These are phyloP conservation scores for Lachancea sp. DNA, from an alignment of 805 yeast genomes.

Conservation along the genomic window DNA sequence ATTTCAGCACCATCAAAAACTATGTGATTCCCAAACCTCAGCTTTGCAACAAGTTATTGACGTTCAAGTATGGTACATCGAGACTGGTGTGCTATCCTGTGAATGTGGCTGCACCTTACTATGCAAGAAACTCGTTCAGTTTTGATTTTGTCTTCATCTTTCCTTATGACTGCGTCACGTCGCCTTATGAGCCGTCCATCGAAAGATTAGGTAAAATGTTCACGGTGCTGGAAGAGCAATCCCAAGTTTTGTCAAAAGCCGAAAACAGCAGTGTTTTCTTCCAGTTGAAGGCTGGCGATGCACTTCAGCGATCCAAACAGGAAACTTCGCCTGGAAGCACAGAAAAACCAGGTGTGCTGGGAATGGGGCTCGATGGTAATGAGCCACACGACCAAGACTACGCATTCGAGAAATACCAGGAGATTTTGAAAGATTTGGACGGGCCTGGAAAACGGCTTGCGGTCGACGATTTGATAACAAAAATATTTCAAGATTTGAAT, in stretches of 20 bases:
- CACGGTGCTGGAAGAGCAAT: constrained; percentile 84
- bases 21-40: constrained; percentile 92
- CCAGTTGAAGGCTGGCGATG: constrained; percentile 18
- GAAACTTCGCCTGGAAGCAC: not conserved
- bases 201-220: constrained; percentile 83
- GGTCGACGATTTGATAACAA: constrained; percentile 74
- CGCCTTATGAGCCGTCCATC: constrained; percentile 82
- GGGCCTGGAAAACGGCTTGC: constrained; percentile 34
- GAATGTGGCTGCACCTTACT: constrained; percentile 61
- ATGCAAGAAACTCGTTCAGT: constrained; percentile 85
- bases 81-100: constrained; percentile 87
- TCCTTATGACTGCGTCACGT: constrained; percentile 69
- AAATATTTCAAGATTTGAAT: constrained; percentile 88
- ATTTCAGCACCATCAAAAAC: constrained; percentile 81
- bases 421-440: constrained; percentile 26
- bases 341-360: not conserved
- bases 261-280: constrained; percentile 38
- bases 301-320: constrained; percentile 2
- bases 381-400: constrained; percentile 5
- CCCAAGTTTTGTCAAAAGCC: constrained; percentile 58
- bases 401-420: constrained; percentile 21
- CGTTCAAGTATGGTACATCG: constrained; percentile 63
- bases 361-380: not conserved
- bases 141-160: constrained; percentile 93
- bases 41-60: constrained; percentile 73